A percentile compares a stretch with the other conserved stretches of the same genome.
Conservation (phyloP, 1,284 basidiomycete genomes). For the Pascua sp. region DNA sequence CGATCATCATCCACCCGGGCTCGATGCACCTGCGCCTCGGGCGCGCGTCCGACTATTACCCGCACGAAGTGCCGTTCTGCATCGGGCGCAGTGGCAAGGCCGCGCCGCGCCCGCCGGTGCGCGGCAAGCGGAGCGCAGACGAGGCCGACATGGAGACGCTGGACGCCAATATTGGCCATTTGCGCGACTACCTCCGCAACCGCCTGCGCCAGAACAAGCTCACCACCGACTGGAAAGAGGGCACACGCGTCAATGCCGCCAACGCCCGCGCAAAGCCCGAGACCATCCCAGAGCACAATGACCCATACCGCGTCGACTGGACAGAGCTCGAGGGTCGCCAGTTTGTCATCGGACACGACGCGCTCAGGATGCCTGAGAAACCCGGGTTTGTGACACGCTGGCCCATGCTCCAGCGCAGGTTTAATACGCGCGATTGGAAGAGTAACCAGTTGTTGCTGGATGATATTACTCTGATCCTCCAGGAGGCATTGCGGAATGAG, state of each 20-base stretch:
- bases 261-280: constrained; percentile 60
- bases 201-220: constrained; percentile 86
- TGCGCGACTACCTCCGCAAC: constrained; percentile 70
- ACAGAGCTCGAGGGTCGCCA: constrained; percentile 52
- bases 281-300: constrained; percentile 73
- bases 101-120: constrained; percentile 23
- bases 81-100: constrained; percentile 30
- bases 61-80: constrained; percentile 47
- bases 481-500: constrained; percentile 60
- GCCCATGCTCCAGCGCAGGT: constrained; percentile 70
- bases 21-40: constrained; percentile 84
- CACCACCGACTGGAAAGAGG: constrained; percentile 68
- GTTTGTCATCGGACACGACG: constrained; percentile 55
- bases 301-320: constrained; percentile 77
- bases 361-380: constrained; percentile 63
- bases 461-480: constrained; percentile 72
- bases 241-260: constrained; percentile 65
- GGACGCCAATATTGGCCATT: constrained; percentile 67
- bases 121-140: constrained; percentile 29
- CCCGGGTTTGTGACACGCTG: constrained; percentile 68
- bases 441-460: constrained; percentile 65
- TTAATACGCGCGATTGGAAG: constrained; percentile 74
- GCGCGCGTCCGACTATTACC: constrained; percentile 69
- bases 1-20: constrained; percentile 88
- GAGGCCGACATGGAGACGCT: constrained; percentile 52